phyloP scores from a whole-genome alignment of 768 basidiomycete genomes.

The Tulasnella sp. region DNA sequence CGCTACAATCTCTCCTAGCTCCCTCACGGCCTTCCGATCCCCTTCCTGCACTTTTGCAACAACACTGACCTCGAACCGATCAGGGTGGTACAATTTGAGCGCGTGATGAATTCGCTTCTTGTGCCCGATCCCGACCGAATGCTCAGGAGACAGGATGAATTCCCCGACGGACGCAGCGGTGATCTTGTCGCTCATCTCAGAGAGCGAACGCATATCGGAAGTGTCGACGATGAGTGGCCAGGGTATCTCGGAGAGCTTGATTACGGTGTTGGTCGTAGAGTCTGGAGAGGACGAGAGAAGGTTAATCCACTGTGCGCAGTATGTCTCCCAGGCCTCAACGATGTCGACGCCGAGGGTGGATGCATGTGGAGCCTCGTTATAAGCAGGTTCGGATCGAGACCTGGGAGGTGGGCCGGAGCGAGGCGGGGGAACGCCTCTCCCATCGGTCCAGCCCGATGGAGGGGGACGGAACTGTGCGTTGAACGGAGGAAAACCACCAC shows the following conservation, averaged over 20 bases:
- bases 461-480: background rate
- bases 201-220: background rate
- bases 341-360: background rate
- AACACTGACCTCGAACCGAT: background rate
- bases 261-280: no score
- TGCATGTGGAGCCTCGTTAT: background rate
- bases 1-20: background rate
- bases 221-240: background rate
- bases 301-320: background rate
- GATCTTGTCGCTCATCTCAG: background rate
- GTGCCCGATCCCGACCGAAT: background rate
- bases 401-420: background rate
- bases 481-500: background rate
- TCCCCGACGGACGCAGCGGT: background rate
- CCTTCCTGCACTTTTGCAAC: background rate
- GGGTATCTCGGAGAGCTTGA: background rate
- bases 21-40: background rate
- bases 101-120: slow-evolving; percentile 1
- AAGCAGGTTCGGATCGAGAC: background rate
- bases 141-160: background rate
- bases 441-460: background rate
- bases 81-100: background rate
- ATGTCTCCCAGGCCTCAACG: background rate
- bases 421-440: background rate
- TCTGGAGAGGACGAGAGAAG: background rate